Evolutionary conservation across 208 protist genomes (phyloP).

Genomic region (Trypanosoma boissoni): DNA sequence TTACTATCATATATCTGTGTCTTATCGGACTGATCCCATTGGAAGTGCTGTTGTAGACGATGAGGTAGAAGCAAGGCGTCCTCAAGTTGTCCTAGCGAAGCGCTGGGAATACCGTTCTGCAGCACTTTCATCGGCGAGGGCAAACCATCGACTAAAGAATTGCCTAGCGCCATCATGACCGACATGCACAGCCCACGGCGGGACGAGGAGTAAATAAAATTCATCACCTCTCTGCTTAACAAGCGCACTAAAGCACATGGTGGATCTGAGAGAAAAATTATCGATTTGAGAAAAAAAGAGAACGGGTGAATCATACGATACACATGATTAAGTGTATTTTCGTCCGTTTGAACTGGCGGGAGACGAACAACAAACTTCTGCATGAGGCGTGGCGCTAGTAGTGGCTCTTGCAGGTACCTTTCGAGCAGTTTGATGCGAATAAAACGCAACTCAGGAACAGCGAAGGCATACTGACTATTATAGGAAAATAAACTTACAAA

Average conservation of each 20-base stretch:
- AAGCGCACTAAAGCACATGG: too few species aligned
- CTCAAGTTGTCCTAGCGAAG: not conserved
- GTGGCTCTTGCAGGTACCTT: not conserved
- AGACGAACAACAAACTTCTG: slow-evolving; percentile 12
- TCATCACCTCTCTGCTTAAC: too few species aligned
- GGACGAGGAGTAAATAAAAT: not conserved
- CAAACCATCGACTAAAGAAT: not conserved
- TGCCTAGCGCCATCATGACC: not conserved
- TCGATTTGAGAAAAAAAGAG: not conserved
- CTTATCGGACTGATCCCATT: too few species aligned
- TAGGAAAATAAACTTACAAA: slow-evolving; percentile 9
- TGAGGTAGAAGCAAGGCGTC: not conserved
- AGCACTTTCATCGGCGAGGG: not conserved
- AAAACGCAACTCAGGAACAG: not conserved
- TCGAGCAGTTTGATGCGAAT: slow-evolving; percentile 8
- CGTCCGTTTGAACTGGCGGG: not conserved
- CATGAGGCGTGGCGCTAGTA: not conserved
- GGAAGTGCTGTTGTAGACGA: too few species aligned
- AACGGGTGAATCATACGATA: not conserved
- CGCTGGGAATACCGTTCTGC: not conserved
- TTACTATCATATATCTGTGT: not conserved
- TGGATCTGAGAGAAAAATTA: too few species aligned
- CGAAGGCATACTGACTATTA: not conserved
- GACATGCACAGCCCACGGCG: slow-evolving; percentile 7
- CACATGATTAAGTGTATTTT: not conserved